Evolutionary conservation across 2,329 filamentous ascomycete genomes (phyloP), one percentile per base, ranked within the genome.

Genomic region (Coniochaeta sp.): DNA sequence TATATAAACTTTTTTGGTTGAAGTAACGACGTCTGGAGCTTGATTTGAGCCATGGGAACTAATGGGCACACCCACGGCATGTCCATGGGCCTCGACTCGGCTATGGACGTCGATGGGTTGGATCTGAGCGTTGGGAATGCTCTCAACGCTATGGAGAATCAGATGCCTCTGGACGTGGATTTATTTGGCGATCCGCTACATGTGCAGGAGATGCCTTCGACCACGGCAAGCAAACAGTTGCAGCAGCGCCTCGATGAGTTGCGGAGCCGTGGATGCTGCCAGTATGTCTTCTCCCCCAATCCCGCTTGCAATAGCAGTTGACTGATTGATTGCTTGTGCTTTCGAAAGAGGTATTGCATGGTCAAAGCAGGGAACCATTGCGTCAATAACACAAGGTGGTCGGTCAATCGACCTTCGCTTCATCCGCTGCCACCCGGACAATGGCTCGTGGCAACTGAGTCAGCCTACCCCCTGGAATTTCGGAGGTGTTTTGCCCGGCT

Each of bases 331-430:
- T 24, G 43, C 33, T 56, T 54, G 12, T 56, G 52, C 66, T 31
- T 31, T 31, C n/a, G n/a, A 43, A 43, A 96, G 92, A 71, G 86
- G 85, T 64, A 83, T 97, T 59, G 87, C 89, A 33, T 98, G 93
- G 93, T 96, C 93, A 12, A 92, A 88, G 67, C 84, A 86, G 62
- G 93, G 93, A 50, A 91, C 88, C 62, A 90, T 98, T 65, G 93
- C 93, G 31, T 89, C 88, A 59, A 89, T 98, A 65, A 84, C 87
- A 22, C 76, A 84, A 17, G 89, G 93, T 73, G 89, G 90, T 31
- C 81, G 82, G 56, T 81, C 80, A 16, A 77, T 97, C 58, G 86
- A 89, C 69, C 79, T 96, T 54, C 86, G 88, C 62, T 88, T 90
- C 69, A 79, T 96, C 58, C 82, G 85, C 36, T 87, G 89, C 68